A percentile compares a stretch with the other conserved stretches of the same genome.
Evolutionary conservation across 345 rosid species (phyloP).

Genomic region (Sisymbrium altissimum): DNA sequence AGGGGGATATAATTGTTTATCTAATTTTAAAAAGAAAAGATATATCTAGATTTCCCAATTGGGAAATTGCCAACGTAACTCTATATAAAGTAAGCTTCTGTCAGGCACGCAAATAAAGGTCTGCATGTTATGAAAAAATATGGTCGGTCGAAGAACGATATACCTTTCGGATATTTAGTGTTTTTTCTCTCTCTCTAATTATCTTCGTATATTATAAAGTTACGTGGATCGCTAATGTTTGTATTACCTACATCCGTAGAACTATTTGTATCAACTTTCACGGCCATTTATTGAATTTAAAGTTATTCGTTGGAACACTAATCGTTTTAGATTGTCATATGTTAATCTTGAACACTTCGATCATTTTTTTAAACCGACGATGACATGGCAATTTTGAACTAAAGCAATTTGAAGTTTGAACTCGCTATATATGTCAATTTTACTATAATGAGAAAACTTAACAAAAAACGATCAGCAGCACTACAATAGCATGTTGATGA

Average conservation of each 20-base stretch:
- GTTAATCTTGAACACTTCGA: neutral
- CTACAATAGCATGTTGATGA: neutral
- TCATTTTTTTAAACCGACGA: neutral
- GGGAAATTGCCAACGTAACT: conserved; percentile 32
- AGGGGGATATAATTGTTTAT: neutral
- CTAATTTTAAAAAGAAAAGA: neutral
- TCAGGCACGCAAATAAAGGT: conserved; percentile 39
- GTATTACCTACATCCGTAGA: neutral
- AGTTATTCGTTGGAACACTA: neutral
- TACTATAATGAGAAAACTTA: neutral
- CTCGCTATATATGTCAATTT: neutral
- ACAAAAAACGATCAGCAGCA: neutral
- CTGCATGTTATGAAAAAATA: conserved; percentile 21
- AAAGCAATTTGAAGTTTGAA: neutral
- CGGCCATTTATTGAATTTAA: neutral
- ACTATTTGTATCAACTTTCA: neutral
- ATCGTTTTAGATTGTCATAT: neutral
- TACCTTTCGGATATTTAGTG: conserved; percentile 16
- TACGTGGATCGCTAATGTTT: conserved; percentile 9
- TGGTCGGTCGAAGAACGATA: conserved; percentile 27
- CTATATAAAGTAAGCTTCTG: conserved; percentile 24
- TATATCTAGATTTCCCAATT: conserved; percentile 18
- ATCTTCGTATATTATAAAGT: neutral
- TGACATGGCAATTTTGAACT: neutral
- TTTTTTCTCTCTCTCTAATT: neutral